phyloP scores from a whole-genome alignment of 305 asterid species.

The Nicotiana rustica region DNA sequence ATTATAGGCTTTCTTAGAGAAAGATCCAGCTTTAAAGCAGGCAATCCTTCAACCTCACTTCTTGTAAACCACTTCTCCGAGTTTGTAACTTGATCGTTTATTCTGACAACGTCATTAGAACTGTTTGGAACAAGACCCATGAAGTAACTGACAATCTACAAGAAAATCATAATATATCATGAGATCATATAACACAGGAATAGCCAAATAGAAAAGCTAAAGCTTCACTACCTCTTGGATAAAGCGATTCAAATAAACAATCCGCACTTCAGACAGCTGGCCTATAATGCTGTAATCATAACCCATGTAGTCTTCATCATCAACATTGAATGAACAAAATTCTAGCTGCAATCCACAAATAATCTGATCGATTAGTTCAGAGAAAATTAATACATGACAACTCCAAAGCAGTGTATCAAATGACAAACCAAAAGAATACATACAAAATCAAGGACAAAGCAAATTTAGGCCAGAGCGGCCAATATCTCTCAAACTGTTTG shows the following conservation, averaged over 20 bases:
- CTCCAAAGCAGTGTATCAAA: not conserved
- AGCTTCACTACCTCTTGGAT: conserved; percentile 76
- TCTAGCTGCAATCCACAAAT: conserved; percentile 63
- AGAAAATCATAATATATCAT: conserved; percentile 31
- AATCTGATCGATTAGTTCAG: not conserved
- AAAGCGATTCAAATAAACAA: conserved; percentile 92
- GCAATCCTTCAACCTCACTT: conserved; percentile 91
- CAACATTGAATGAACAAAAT: conserved; percentile 80
- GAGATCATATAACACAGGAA: conserved; percentile 33
- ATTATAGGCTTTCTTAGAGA: conserved; percentile 92
- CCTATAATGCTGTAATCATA: conserved; percentile 89
- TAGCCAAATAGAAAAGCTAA: conserved; percentile 30
- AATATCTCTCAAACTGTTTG: not conserved
- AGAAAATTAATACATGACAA: not conserved
- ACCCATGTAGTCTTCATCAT: conserved; percentile 93
- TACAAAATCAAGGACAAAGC: conserved; percentile 27
- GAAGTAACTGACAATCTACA: conserved; percentile 86
- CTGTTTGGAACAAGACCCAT: conserved; percentile 89
- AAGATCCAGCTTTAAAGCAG: conserved; percentile 86
- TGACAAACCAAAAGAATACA: conserved; percentile 20
- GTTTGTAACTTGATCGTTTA: conserved; percentile 82
- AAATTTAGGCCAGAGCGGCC: not conserved
- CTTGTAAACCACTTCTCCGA: conserved; percentile 74
- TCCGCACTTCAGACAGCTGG: conserved; percentile 90
- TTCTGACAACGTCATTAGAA: conserved; percentile 71